Base-by-base conservation (phyloP, 306 rosid genomes). In the Alnus rubra region DNA sequence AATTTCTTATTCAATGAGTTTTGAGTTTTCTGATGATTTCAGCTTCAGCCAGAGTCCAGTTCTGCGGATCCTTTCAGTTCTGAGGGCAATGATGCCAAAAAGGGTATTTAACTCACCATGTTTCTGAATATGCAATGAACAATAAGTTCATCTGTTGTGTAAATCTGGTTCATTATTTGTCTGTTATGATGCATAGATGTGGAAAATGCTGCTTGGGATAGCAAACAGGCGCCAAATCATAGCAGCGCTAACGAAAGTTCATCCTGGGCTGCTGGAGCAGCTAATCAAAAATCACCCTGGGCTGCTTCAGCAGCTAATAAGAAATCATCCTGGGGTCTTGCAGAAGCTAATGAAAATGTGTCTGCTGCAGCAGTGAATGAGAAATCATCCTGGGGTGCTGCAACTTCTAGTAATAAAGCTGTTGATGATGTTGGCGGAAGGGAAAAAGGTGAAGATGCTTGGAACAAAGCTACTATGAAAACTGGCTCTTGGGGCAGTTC, bases 371-470 rank as follows among this genome's bases (percentile, higher is more conserved):
- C n/a, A 4, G 69, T n/a, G 11, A 33, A 31, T 1, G 45, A 63
- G 13, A 62, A 62, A 78, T 83, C 88, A 1, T 73, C 97, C 63
- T 94, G 98, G 98, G 97, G 94, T 79, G 84, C 91, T 52, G 87
- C 89, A 7, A 80, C 76, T 19, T 68, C 80, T n/a, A 86, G 78
- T 69, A 75, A 74, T 5, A 79, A 48, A 82, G 59, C 71, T 64
- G 80, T 79, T 13, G 86, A 67, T 83, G 86, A 84, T 67, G 85
- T 84, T 83, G 78, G 71, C 77, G 93, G 90, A 64, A 88, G 91
- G 92, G 92, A 87, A n/a, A 81, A 76, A 79, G 77, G 83, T 62
- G 71, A 53, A 19, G 79, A 86, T 56, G 67, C 84, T 47, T 79
- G 87, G 82, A 86, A 78, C 47, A 82, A 82, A 79, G 86, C 81